These are phyloP conservation scores for Salix purpurea DNA, from an alignment of 345 rosid species.

Conservation along the genomic window DNA sequence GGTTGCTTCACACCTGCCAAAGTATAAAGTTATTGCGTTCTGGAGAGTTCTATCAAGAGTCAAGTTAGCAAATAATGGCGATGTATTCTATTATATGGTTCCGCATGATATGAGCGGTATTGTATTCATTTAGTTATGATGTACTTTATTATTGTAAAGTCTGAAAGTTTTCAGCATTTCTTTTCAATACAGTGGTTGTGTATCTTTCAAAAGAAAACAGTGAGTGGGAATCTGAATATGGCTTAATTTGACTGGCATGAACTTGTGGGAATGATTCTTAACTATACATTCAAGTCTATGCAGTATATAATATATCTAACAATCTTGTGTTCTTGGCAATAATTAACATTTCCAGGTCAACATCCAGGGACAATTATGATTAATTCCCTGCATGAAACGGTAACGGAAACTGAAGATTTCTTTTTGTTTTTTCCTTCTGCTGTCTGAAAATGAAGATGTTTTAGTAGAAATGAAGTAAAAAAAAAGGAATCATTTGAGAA, in stretches of 20 bases:
- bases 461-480: neutral
- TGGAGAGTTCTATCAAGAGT: neutral
- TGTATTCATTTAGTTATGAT: neutral
- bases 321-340: neutral
- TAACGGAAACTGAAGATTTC: neutral
- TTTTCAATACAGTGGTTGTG: neutral
- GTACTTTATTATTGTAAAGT: too few species aligned
- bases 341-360: neutral
- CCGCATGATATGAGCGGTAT: too few species aligned
- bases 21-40: neutral
- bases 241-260: neutral
- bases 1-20: slow-evolving; percentile 37
- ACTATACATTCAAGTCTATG: neutral
- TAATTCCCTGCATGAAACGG: neutral
- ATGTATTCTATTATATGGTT: neutral
- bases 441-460: too few species aligned
- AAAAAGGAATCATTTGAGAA: neutral
- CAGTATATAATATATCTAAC: neutral
- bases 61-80: neutral
- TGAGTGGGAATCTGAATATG: neutral
- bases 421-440: too few species aligned
- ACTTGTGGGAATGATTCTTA: neutral
- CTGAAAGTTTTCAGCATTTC: neutral
- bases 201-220: neutral
- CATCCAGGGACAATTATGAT: neutral